Percentiles rank a stretch among this genome's conserved stretches.
These are phyloP conservation scores for Exsudoporus frostii DNA, from an alignment of 768 basidiomycete genomes.

Conservation along the genomic window DNA sequence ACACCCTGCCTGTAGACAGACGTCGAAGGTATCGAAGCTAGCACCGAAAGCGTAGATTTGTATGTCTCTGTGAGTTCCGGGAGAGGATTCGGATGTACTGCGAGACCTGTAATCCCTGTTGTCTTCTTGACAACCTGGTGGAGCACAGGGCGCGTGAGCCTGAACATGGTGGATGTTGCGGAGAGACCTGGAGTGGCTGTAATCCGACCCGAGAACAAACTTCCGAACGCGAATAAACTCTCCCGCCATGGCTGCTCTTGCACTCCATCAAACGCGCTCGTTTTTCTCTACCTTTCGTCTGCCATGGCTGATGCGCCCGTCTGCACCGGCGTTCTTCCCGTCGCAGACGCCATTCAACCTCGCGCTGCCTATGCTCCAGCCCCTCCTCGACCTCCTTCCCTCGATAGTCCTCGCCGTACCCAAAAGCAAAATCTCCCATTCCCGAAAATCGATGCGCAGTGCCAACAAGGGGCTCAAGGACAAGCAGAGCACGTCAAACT, in stretches of 20 bases:
- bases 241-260: conserved; percentile 40
- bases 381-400: conserved; percentile 74
- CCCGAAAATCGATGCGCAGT: conserved; percentile 90
- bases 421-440: conserved; percentile 91
- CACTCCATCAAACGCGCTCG: conserved; percentile 33
- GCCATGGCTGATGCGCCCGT: conserved; percentile 23
- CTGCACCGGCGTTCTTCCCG: conserved; percentile 19
- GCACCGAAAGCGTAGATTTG: conserved; percentile 66
- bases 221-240: neutral
- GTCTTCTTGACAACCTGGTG: conserved; percentile 64
- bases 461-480: conserved; percentile 95
- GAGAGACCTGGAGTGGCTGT: conserved; percentile 14
- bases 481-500: conserved; percentile 63
- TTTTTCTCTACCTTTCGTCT: conserved; percentile 22
- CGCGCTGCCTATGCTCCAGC: conserved; percentile 40
- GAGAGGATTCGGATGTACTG: conserved; percentile 81
- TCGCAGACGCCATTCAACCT: conserved; percentile 32
- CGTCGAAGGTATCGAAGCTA: conserved; percentile 69
- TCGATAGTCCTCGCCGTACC: conserved; percentile 89
- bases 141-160: conserved; percentile 68
- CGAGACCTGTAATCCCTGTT: conserved; percentile 85
- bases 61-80: conserved; percentile 75
- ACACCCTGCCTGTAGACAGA: conserved; percentile 89
- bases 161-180: conserved; percentile 56
- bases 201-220: neutral